Conservation (phyloP, 2,329 filamentous ascomycete genomes). For the Penicillium griseofulvum region DNA sequence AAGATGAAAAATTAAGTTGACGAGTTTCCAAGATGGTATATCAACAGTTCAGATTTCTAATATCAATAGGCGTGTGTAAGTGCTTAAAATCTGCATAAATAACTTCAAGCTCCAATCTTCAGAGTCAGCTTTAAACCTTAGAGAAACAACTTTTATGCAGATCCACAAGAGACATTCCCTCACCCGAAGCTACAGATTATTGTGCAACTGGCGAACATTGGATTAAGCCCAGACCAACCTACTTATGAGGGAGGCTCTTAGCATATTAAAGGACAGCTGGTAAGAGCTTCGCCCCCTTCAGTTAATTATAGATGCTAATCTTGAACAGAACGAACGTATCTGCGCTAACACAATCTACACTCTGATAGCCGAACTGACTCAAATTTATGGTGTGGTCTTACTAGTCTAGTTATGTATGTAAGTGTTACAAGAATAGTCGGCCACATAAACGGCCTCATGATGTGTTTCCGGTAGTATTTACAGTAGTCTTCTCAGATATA, state of each 20-base stretch:
- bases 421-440: too few species aligned
- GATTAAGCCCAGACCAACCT: constrained; percentile 16
- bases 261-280: constrained; percentile 21
- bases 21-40: neutral
- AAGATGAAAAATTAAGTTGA: neutral
- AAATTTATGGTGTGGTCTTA: too few species aligned
- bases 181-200: constrained; percentile 35
- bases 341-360: constrained; percentile 60
- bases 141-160: neutral
- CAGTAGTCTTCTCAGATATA: too few species aligned
- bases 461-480: too few species aligned
- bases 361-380: neutral
- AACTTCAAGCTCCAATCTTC: too few species aligned
- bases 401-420: too few species aligned
- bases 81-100: neutral
- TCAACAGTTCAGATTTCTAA: neutral
- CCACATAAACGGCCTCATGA: too few species aligned
- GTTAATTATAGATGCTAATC: constrained; percentile 47
- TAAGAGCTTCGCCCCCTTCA: neutral
- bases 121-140: neutral
- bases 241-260: constrained; percentile 15
- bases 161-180: constrained; percentile 29
- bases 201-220: constrained; percentile 20
- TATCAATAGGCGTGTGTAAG: neutral
- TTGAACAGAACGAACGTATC: constrained; percentile 60